Evolutionary conservation across 345 rosid genomes (phyloP), one percentile per base, ranked within the genome.

Genomic region (Cardiospermum halicacabum): DNA sequence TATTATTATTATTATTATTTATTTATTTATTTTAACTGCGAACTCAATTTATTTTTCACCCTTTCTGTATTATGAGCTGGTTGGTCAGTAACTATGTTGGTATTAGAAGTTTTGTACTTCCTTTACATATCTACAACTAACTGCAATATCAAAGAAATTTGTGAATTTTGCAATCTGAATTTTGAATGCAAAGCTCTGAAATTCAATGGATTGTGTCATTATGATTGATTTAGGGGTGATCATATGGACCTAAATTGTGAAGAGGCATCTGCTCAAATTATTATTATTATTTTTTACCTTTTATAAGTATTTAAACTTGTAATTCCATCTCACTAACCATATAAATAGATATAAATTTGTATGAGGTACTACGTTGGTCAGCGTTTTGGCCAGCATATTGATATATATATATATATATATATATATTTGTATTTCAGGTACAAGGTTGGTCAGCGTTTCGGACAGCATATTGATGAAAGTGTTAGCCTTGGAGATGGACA

Each of bases 391-490:
- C 82, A 80, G 30, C 98, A 93, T 75, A 81, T 90, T 27, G 99
- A 94, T 62, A n/a, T n/a, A n/a, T n/a, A n/a, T n/a, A n/a, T n/a
- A n/a, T n/a, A n/a, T n/a, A n/a, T n/a, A n/a, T n/a, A n/a, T n/a
- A n/a, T n/a, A n/a, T n/a, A 53, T 58, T 21, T 68, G 19, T 31
- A 64, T 63, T 65, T 68, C 73, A 93, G 98, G 82, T 93, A 93
- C 73, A 82, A 78, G 74, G 84, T 71, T 70, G 98, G 98, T 63
- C 96, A 88, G 77, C 83, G 76, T 24, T 93, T 90, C 74, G 97
- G 97, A 56, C 82, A 80, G 30, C 98, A 93, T 75, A 81, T 90
- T 27, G 99, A 94, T 62, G 95, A 80, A 74, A 87, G 97, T 72
- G 89, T 72, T 60, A 74, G 82, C 81, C 81, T 90, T 53, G 96